These are phyloP conservation scores for Alternaria atra DNA, from an alignment of 2,329 filamentous ascomycete genomes.

Conservation along the genomic window DNA sequence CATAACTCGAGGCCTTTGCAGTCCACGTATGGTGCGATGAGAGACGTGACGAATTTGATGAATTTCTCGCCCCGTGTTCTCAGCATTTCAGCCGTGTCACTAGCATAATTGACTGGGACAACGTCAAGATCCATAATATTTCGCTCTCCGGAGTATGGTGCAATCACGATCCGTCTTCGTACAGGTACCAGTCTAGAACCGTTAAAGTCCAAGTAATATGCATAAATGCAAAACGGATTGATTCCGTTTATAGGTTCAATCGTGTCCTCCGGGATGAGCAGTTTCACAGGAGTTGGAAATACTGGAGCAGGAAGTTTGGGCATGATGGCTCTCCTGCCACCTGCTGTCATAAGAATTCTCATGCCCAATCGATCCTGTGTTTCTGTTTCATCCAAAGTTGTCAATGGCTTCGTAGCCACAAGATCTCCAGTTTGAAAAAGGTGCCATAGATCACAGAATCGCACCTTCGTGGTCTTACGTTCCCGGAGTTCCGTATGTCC, in stretches of 20 bases:
- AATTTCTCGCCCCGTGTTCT: background rate
- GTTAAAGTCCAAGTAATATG: background rate
- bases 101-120: background rate
- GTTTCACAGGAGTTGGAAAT: background rate
- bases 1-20: background rate
- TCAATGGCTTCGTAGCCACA: background rate
- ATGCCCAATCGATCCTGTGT: background rate
- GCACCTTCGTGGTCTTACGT: background rate
- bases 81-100: background rate
- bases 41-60: rapidly evolving
- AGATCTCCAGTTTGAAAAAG: background rate
- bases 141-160: background rate
- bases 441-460: background rate
- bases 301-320: background rate
- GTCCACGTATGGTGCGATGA: background rate
- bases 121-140: background rate
- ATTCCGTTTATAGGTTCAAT: background rate
- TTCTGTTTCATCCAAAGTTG: background rate
- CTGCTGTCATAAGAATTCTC: background rate
- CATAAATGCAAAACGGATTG: background rate
- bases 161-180: background rate
- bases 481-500: background rate
- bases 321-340: background rate
- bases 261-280: background rate
- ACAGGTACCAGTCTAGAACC: background rate